Conservation (phyloP, 768 basidiomycete genomes). For the Hygrophorus pudorinus region DNA sequence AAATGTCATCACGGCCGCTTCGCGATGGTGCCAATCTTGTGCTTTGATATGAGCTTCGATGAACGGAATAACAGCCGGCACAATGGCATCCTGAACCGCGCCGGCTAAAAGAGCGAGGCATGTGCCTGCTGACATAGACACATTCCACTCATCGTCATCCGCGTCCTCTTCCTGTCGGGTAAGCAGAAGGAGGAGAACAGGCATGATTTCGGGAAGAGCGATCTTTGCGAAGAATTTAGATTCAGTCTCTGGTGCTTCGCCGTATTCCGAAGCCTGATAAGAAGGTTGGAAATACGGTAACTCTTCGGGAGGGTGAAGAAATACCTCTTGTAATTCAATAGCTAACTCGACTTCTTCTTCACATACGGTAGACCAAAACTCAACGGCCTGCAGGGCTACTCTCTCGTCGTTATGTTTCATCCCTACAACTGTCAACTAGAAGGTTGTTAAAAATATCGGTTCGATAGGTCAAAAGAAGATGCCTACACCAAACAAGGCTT, state of each 20-base stretch:
- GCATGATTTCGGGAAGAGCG: slow-evolving; percentile 89
- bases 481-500: slow-evolving; percentile 91
- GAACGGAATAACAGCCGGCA: slow-evolving; percentile 91
- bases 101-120: slow-evolving; percentile 84
- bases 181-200: slow-evolving; percentile 81
- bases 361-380: slow-evolving; percentile 99
- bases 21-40: slow-evolving; percentile 89
- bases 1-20: slow-evolving; percentile 98
- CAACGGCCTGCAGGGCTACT: slow-evolving; percentile 92
- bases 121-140: slow-evolving; percentile 93
- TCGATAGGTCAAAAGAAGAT: slow-evolving; percentile 6
- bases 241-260: slow-evolving; percentile 76
- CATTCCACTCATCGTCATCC: slow-evolving; percentile 98
- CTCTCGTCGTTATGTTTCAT: slow-evolving; percentile 91
- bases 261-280: slow-evolving; percentile 75
- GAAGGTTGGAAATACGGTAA: slow-evolving; percentile 5
- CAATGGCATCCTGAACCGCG: slow-evolving; percentile 84
- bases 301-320: slow-evolving; percentile 8
- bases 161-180: slow-evolving; percentile 94
- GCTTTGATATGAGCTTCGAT: slow-evolving; percentile 93
- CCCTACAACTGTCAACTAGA: slow-evolving; percentile 87
- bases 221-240: slow-evolving; percentile 90
- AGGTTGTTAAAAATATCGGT: slow-evolving; percentile 10
- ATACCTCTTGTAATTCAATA: slow-evolving; percentile 84
- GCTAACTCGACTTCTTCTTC: slow-evolving; percentile 94